phyloP scores from a whole-genome alignment of 805 yeast species.

The Ogataea trehalophila region DNA sequence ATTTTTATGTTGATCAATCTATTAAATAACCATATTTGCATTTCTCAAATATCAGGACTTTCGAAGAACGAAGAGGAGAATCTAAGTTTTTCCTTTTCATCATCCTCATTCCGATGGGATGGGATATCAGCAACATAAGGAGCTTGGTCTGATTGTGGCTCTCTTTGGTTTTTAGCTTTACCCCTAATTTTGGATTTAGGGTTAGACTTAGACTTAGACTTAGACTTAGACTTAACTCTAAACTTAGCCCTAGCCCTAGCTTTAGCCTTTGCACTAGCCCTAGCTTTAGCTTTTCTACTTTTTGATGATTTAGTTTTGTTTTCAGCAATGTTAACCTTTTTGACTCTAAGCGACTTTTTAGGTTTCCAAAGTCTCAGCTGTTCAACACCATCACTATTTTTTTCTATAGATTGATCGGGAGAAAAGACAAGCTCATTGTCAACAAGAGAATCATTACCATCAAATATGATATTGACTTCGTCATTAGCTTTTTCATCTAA shows the following conservation, averaged over 20 bases:
- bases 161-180: slow-evolving; percentile 1
- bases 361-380: too few relatives aligned
- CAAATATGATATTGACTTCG: too few relatives aligned
- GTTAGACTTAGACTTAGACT: not conserved
- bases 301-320: too few relatives aligned
- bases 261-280: not conserved
- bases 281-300: not conserved
- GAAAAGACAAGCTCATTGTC: too few relatives aligned
- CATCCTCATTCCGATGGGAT: not conserved
- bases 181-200: not conserved
- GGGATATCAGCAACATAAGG: slow-evolving; percentile 1
- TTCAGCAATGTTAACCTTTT: too few relatives aligned
- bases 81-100: slow-evolving; percentile 10
- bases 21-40: too few relatives aligned
- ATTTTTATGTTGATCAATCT: too few relatives aligned
- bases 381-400: too few relatives aligned
- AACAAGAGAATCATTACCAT: too few relatives aligned
- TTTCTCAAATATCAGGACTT: slow-evolving; percentile 2
- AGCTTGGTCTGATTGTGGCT: slow-evolving; percentile 3
- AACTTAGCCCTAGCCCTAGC: not conserved
- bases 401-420: too few relatives aligned
- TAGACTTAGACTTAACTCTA: not conserved
- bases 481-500: not conserved
- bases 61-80: slow-evolving; percentile 16
- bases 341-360: too few relatives aligned